Base-by-base conservation (phyloP, 2,329 filamentous ascomycete species). In the Cadophora gregata region DNA sequence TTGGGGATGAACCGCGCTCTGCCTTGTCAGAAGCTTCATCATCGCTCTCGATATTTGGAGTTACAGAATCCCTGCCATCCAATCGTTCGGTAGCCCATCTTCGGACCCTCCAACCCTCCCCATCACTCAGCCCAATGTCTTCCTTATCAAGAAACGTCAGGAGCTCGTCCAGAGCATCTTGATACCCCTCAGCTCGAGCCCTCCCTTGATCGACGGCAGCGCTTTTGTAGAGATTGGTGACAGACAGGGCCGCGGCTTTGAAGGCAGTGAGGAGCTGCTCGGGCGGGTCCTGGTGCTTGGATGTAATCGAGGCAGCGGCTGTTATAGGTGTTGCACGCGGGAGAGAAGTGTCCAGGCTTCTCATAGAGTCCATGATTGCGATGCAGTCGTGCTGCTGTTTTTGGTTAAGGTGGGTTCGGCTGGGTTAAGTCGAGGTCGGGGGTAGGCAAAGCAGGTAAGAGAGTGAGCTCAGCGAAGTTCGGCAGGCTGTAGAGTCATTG, bases 191-290 rank as follows among this genome's bases (percentile, higher is more conserved):
- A 60, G 87, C 81, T 59, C 92, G 88, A 56, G 93, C 89, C 74
- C 90, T 89, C 59, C 90, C 85, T 77, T 96, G 90, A 59, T 92
- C 91, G 36, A 88, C 84, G 14, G 92, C 90, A 3, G 95, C 95
- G 47, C 90, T 94, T 80, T 97, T 97, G 82, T 98, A 98, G 16
- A 99, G 88, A 76, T 96, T 97, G 58, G 96, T 98, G 64, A 98
- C 94, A 6, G 93, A 97, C 38, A 97, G 85, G 24, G 96, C 96
- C 38, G 96, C 96, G 19, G 91, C 89, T 79, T 93, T 96, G 85
- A 99, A 99, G 66, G 93, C 90, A 73, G 95, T 90, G 66, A 97
- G 88, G 58, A 97, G 88, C 76, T 88, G 85, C 75, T 90, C 88
- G 21, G 86, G 84, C 21, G 82, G 81, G 55, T 83, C 82, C 48